Evolutionary conservation across 2,329 filamentous ascomycete genomes (phyloP).

Genomic region (Epichloe bromicola): DNA sequence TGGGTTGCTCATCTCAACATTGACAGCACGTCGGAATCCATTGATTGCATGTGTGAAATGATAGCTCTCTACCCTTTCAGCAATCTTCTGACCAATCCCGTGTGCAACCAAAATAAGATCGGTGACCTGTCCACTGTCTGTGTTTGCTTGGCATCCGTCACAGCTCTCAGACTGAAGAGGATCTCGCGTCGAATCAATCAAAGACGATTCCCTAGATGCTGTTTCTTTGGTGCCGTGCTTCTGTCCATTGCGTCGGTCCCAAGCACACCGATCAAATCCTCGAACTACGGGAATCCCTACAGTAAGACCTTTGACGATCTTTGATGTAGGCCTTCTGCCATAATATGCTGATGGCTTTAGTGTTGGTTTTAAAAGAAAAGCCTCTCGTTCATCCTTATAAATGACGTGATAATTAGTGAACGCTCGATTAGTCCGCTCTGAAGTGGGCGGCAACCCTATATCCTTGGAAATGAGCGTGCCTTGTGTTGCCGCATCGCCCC

Average conservation of each 20-base stretch:
- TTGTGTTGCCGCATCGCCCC: conserved; percentile 45
- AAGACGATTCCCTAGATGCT: background rate
- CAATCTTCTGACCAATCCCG: conserved; percentile 92
- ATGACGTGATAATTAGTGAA: conserved; percentile 74
- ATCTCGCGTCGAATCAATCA: conserved; percentile 9
- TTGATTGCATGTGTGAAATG: conserved; percentile 97
- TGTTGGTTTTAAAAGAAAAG: conserved; percentile 77
- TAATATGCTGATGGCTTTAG: conserved; percentile 78
- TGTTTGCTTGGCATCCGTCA: conserved; percentile 52
- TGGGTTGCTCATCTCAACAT: conserved; percentile 65
- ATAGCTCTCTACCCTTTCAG: conserved; percentile 87
- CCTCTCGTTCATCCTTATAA: conserved; percentile 54
- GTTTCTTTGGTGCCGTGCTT: background rate
- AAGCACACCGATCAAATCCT: conserved; percentile 68
- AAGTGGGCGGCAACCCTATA: conserved; percentile 21
- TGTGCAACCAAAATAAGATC: conserved; percentile 87
- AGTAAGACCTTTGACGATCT: conserved; percentile 70
- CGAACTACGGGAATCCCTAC: conserved; percentile 82
- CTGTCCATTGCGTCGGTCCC: conserved; percentile 56
- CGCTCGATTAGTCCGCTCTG: conserved; percentile 34
- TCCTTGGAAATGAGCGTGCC: conserved; percentile 28
- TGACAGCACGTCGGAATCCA: conserved; percentile 72
- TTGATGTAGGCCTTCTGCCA: conserved; percentile 64
- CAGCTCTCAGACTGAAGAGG: conserved; percentile 15
- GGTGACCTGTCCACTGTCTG: conserved; percentile 56